Base-by-base conservation (phyloP, 805 yeast species). In the Naumovozyma baii region DNA sequence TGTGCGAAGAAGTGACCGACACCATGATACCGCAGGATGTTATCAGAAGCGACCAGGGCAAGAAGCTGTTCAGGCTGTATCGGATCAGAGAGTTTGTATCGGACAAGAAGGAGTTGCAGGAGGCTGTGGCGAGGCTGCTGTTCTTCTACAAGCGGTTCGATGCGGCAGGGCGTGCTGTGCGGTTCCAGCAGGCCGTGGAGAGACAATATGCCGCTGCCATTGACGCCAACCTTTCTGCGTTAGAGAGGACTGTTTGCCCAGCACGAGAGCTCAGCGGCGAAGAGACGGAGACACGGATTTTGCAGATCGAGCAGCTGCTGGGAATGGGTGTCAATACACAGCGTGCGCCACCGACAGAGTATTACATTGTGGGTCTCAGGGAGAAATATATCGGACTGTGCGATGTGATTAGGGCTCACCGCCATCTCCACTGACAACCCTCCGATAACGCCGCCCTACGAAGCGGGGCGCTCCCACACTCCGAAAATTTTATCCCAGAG, bases 21-120 rank as follows among this genome's bases (percentile, higher is more conserved):
- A 44, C 44, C 3, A 53, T 60, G 3, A 49, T 59, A 7, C 51
- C 44, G 31, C 45, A 45, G 18, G 63, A 59, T 44, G 46, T 59
- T 9, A 31, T 7, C 43, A 51, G 12, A 45, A 57, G n/a, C 52
- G 48, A 28, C 13, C 37, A 3, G n/a, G n/a, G n/a, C n/a, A n/a
- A n/a, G n/a, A n/a, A n/a, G n/a, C 33, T 52, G 13, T 56, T 56
- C 42, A 55, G 51, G 37, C 44, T 49, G 28, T 48, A 46, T 18
- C 45, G 39, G 15, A 51, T 56, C 14, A 57, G 54, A 18, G 41
- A 47, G 4, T 48, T 40, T 22, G 22, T 59, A 2, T 37, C 39
- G 18, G 40, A 50, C 1, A 51, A 48, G 34, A 48, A 46, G 22
- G 52, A 52, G 3, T 57, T 55, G 33, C 50, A 51, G 31, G 13